A percentile compares a stretch with the other conserved stretches of the same genome.
Evolutionary conservation across 345 rosid genomes (phyloP).

Genomic region (Isatis tinctoria): DNA sequence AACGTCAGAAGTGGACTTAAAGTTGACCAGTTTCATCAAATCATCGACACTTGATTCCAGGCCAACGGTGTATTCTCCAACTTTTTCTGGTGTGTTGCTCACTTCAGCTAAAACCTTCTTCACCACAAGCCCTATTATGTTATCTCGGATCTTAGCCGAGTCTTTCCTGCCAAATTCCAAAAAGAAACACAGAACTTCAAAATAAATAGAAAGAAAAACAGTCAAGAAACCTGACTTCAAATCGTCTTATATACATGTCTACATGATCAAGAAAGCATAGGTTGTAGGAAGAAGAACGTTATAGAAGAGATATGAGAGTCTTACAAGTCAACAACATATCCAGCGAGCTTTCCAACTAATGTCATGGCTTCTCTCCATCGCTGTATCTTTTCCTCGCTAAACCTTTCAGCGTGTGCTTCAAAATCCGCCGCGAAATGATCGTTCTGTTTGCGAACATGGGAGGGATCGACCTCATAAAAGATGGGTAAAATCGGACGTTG

Average conservation of each 20-base stretch:
- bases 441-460: constrained; percentile 39
- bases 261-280: too few relatives aligned
- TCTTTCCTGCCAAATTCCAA: background rate
- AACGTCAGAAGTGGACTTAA: background rate
- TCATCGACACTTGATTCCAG: constrained; percentile 1
- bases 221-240: background rate
- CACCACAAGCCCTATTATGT: constrained; percentile 35
- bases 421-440: background rate
- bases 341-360: constrained; percentile 38
- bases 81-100: constrained; percentile 45
- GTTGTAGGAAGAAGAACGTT: background rate
- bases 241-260: background rate
- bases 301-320: too few relatives aligned
- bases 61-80: constrained; percentile 36
- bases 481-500: constrained; percentile 41
- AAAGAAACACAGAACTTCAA: background rate
- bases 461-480: constrained; percentile 45
- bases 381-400: constrained; percentile 7
- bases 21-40: background rate
- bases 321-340: constrained; percentile 26
- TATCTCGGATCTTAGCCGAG: background rate
- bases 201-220: background rate
- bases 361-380: constrained; percentile 47
- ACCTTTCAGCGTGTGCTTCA: background rate
- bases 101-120: constrained; percentile 40